Evolutionary conservation across 768 basidiomycete species (phyloP), one percentile per base, ranked within the genome.

Genomic region (Boletus barrowsii): DNA sequence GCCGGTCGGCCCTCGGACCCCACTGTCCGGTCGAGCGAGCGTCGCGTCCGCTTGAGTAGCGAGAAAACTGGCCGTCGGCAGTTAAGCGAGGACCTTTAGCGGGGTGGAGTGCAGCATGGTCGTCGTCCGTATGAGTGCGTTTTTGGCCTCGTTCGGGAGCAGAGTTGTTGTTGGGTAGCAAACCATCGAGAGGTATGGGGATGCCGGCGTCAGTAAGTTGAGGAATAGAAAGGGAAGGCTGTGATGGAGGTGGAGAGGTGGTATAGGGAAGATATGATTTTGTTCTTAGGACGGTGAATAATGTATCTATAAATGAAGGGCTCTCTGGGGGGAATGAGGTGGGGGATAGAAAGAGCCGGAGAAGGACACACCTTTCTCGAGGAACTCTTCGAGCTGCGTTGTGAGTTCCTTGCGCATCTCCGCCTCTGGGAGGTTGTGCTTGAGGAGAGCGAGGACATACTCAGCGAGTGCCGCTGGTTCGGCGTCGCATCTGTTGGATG

Each of bases 381-480:
- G 79, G 70, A 98, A 98, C 71, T 97, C 95, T 50, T 88, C 88
- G 50, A 98, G 77, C 67, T 97, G 92, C 0, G 79, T 64, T 2
- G 76, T 68, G 51, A 97, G 75, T 66, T 93, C 90, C 61, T 83
- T 83, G 60, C 88, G 80, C 80, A 98, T 86, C 59, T 95, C 90
- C 22, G 73, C 69, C 67, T 94, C 89, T 5, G 88, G 79, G 1
- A 86, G 87, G 72, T 92, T 91, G 69, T 95, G 92, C 69, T 93
- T 93, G 54, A 98, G 76, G 49, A 98, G 77, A 15, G 96, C 96
- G 46, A 97, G 83, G 62, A 98, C 87, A 69, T 98, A 98, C 68
- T 98, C 93, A 5, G 92, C 87, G 48, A 98, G 84, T 32, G 93
- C 92, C 30, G 85, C 83, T 30, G 96, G 94, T 68, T 98, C 96